A percentile compares a stretch with the other conserved stretches of the same genome.
Evolutionary conservation across 2,329 filamentous ascomycete species (phyloP).

Genomic region (Trichoderma atroviride): DNA sequence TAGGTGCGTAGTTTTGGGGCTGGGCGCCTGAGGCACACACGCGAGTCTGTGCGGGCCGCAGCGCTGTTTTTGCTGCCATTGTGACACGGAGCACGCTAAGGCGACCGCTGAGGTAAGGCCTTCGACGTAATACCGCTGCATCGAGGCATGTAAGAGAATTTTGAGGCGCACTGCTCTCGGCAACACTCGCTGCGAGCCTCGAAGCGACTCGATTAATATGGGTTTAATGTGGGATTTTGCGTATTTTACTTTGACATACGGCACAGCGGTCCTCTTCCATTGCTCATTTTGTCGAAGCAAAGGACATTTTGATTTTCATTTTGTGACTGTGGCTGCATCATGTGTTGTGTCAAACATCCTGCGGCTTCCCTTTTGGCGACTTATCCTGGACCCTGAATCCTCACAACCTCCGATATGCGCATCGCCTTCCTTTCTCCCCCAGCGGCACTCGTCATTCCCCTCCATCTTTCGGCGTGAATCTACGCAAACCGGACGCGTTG

Average conservation of each 20-base stretch:
- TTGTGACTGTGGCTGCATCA: not conserved
- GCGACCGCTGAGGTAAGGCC: not conserved
- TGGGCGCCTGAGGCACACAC: constrained; percentile 40
- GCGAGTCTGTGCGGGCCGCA: constrained; percentile 2
- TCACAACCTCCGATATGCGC: not conserved
- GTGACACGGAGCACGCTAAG: constrained; percentile 3
- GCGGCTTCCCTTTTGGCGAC: not conserved
- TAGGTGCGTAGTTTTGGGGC: constrained; percentile 35
- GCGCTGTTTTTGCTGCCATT: not conserved
- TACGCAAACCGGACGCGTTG: not conserved
- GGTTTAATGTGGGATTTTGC: not conserved
- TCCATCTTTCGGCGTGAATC: not conserved
- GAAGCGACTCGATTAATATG: not conserved
- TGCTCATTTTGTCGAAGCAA: not conserved
- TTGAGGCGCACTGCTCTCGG: not conserved
- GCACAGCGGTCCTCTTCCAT: not conserved
- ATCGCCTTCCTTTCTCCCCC: not conserved
- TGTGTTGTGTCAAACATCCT: not conserved
- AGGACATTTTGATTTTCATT: not conserved
- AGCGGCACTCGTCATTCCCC: not conserved
- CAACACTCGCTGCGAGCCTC: not conserved
- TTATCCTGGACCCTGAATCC: not conserved
- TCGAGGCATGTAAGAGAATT: not conserved
- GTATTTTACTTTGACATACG: not conserved
- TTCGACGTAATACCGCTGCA: not conserved